A percentile compares a stretch with the other conserved stretches of the same genome.
Evolutionary conservation across 2,329 filamentous ascomycete species (phyloP).

Genomic region (Meredithiella fracta): DNA sequence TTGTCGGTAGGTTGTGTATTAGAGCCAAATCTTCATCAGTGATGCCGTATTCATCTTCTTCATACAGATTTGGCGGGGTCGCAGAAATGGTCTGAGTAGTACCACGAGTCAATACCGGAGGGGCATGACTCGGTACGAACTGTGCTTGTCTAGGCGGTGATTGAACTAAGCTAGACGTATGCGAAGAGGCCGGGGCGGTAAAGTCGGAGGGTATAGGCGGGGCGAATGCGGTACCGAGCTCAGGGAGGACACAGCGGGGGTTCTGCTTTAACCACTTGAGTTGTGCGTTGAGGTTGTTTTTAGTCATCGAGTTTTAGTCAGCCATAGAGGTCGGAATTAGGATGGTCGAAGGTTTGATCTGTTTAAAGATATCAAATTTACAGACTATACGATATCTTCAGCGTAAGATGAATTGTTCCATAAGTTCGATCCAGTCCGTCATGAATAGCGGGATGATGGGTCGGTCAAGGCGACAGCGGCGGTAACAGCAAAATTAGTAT

Average conservation of each 20-base stretch:
- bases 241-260: constrained; percentile 25
- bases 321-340: not conserved
- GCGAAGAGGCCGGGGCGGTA: constrained; percentile 8
- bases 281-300: constrained; percentile 42
- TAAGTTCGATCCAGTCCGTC: too few relatives aligned
- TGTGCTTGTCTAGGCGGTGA: constrained; percentile 19
- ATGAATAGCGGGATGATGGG: too few relatives aligned
- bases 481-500: too few relatives aligned
- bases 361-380: not conserved
- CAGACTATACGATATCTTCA: not conserved
- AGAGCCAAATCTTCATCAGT: constrained; percentile 8
- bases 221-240: constrained; percentile 25
- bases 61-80: not conserved
- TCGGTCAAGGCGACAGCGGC: too few relatives aligned
- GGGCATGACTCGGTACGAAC: constrained; percentile 16
- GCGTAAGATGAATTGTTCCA: not conserved
- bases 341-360: too few relatives aligned
- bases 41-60: constrained; percentile 17
- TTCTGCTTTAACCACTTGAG: constrained; percentile 40
- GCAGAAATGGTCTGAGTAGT: not conserved
- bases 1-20: constrained; percentile 10
- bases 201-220: constrained; percentile 17
- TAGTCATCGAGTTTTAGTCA: constrained; percentile 37
- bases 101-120: not conserved
- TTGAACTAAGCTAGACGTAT: constrained; percentile 2